Conservation (phyloP, 495 filamentous ascomycete species). For the Geoglossum glabrum region DNA sequence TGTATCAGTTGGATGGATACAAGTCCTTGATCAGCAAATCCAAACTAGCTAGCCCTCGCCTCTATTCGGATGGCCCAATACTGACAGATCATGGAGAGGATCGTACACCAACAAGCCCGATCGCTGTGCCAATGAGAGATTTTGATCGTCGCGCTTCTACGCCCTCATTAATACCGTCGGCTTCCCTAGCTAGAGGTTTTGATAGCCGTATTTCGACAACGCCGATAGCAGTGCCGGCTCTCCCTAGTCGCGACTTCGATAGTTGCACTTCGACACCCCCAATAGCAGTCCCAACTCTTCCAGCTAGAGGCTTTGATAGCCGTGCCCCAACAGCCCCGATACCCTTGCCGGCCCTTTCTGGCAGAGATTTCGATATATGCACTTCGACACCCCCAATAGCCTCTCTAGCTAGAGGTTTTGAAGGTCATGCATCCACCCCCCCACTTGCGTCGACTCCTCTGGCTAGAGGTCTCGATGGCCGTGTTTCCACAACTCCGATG, state of each 20-base stretch:
- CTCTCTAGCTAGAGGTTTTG: background rate
- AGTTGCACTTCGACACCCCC: background rate
- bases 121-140: background rate
- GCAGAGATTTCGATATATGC: background rate
- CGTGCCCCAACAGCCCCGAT: background rate
- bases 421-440: background rate
- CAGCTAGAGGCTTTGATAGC: background rate
- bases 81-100: background rate
- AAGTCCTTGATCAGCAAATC: background rate
- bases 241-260: slow-evolving; percentile 2
- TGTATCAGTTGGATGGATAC: background rate
- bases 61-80: background rate
- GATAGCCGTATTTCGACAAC: background rate
- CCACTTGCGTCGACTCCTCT: too few species aligned
- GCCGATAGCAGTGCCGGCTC: background rate
- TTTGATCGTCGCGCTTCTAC: background rate
- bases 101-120: background rate
- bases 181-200: background rate
- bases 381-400: background rate
- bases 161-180: too few species aligned
- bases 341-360: background rate
- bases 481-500: background rate
- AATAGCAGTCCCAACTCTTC: background rate
- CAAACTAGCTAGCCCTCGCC: background rate
- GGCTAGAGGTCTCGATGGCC: too few species aligned